Evolutionary conservation across 1,284 basidiomycete genomes (phyloP), one percentile per base, ranked within the genome.

Genomic region (Hemileia vastatrix): DNA sequence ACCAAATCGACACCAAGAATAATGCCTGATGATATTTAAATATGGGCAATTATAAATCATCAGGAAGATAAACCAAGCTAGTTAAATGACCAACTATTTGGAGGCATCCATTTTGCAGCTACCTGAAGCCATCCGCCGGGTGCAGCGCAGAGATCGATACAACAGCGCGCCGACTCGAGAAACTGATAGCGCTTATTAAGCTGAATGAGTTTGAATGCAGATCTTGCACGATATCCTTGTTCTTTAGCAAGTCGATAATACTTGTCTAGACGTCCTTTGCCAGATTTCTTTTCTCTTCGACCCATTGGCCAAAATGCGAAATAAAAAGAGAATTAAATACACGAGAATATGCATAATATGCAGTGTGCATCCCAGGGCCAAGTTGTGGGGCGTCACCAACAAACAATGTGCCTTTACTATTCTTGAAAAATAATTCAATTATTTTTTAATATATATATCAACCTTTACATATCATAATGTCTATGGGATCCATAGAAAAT

Each of bases 111-210:
- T 79, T 97, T 98, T 80, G 87, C 89, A 48, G 94, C 93, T 18
- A 98, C 95, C 77, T 99, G 95, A 3, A 98, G 82, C 95, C 95
- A 99, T 76, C 95, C 95, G 74, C 95, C 95, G 4, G 95, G 95
- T 6, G 95, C 95, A 54, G 95, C 95, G 79, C 95, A 98, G 56
- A 99, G 81, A 83, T 99, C 95, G 76, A 99, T 95, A 63, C 87
- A 90, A 77, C 94, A 97, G 83, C 86, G 83, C 32, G 95, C 87
- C 54, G 83, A 82, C 73, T 94, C 90, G 45, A 98, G 82, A 73
- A 98, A 88, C 44, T 86, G 84, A 79, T 88, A 99, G 79, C 97
- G 97, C 76, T 96, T 94, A 82, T 99, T 98, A 68, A 99, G 81
- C 77, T 99, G 95, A 63, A 98, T 93, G 64, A 99, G 84, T 80